These are phyloP conservation scores for Helianthus tuberosus DNA, from an alignment of 129 eudicot genomes.

Conservation along the genomic window DNA sequence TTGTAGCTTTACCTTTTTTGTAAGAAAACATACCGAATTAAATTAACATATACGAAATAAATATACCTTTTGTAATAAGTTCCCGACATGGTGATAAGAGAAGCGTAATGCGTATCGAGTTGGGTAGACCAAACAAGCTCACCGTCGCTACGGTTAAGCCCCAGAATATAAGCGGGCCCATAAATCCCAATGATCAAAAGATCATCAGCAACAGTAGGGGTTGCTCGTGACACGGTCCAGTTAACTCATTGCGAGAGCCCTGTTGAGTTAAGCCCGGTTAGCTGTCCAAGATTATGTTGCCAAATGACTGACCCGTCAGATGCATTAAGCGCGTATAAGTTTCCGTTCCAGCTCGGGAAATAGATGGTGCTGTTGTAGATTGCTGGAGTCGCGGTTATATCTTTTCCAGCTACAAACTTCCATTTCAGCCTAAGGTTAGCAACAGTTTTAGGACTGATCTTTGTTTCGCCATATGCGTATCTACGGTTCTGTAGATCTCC, in stretches of 20 bases:
- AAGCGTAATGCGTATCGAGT: slow-evolving; percentile 43
- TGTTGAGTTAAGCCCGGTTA: slow-evolving; percentile 48
- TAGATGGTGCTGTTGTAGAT: slow-evolving; percentile 43
- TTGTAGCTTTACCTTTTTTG: not conserved
- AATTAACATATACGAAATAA: not conserved
- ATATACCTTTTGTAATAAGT: slow-evolving; percentile 46
- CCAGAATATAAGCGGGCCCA: slow-evolving; percentile 59
- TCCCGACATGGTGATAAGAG: slow-evolving; percentile 64
- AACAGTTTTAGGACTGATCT: slow-evolving; percentile 50
- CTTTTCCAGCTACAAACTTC: slow-evolving; percentile 55
- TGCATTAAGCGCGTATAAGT: slow-evolving; percentile 60
- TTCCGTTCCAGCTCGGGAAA: slow-evolving; percentile 71
- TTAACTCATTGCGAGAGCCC: slow-evolving; percentile 18
- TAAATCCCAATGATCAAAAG: slow-evolving; percentile 52
- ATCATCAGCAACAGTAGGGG: slow-evolving; percentile 52
- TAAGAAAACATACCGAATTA: not conserved
- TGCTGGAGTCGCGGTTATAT: slow-evolving; percentile 65
- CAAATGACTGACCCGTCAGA: slow-evolving; percentile 54
- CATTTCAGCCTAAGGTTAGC: slow-evolving; percentile 44
- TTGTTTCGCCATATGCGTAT: slow-evolving; percentile 43
- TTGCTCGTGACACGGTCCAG: slow-evolving; percentile 46
- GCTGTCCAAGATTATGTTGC: slow-evolving; percentile 41
- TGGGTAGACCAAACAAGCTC: slow-evolving; percentile 55
- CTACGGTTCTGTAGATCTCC: slow-evolving; percentile 52
- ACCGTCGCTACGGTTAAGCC: slow-evolving; percentile 48